Conservation (phyloP, 2,329 filamentous ascomycete genomes). For the Ceratocystis papillata region DNA sequence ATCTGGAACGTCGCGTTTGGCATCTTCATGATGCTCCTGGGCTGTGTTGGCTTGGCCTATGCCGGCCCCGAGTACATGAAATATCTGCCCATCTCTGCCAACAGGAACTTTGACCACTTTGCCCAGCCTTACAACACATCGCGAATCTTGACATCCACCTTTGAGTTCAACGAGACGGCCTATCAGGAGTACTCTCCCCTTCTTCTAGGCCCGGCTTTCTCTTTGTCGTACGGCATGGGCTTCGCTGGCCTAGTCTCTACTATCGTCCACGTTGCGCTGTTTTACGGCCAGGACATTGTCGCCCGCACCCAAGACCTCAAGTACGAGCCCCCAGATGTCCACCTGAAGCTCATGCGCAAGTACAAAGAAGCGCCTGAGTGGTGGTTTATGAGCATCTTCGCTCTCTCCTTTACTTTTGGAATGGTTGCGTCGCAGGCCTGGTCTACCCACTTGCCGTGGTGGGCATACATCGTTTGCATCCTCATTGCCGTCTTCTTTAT, state of each 20-base stretch:
- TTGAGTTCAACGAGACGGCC: constrained; percentile 48
- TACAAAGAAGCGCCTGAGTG: constrained; percentile 46
- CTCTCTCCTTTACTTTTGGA: constrained; percentile 41
- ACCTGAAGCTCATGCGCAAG: constrained; percentile 45
- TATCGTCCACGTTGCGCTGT: constrained; percentile 42
- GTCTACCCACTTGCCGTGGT: constrained; percentile 37
- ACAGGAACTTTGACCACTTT: constrained; percentile 51
- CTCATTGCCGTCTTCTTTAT: constrained; percentile 35
- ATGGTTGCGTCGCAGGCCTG: constrained; percentile 33
- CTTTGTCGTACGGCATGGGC: constrained; percentile 45
- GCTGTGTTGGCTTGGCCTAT: constrained; percentile 51
- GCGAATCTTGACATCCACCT: constrained; percentile 46
- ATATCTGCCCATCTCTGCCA: constrained; percentile 50
- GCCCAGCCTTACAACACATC: constrained; percentile 49
- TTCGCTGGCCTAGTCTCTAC: constrained; percentile 47
- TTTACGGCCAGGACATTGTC: constrained; percentile 42
- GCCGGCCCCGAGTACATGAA: constrained; percentile 46
- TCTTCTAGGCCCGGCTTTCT: constrained; percentile 45
- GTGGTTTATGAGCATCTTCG: constrained; percentile 44
- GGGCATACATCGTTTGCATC: constrained; percentile 35
- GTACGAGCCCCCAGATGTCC: constrained; percentile 40
- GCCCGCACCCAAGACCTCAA: constrained; percentile 30
- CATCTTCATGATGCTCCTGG: constrained; percentile 44
- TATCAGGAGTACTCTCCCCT: constrained; percentile 52
- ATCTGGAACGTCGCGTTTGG: constrained; percentile 46